Conservation (phyloP, 768 basidiomycete species). For the Tephrocybe sp. region DNA sequence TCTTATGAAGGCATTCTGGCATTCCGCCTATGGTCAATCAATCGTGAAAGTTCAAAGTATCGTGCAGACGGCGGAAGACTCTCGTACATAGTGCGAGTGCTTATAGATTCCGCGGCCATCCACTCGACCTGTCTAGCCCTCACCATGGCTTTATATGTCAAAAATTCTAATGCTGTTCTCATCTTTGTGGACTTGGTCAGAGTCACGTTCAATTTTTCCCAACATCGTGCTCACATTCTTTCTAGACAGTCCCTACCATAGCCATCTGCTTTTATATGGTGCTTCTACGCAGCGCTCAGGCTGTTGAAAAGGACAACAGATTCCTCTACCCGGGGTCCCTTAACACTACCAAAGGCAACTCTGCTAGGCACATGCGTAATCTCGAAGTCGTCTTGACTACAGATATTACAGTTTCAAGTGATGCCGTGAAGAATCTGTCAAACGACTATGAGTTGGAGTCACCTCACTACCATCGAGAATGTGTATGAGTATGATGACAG, state of each 20-base stretch:
- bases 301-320: too few species aligned
- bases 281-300: background rate
- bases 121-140: background rate
- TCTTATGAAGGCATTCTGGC: background rate
- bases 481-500: too few species aligned
- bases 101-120: background rate
- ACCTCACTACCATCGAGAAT: too few species aligned
- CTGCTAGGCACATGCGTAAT: too few species aligned
- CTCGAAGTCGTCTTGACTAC: too few species aligned
- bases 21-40: background rate
- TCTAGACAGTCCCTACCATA: background rate
- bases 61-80: background rate
- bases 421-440: too few species aligned
- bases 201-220: background rate
- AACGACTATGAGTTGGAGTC: too few species aligned
- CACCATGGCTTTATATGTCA: background rate
- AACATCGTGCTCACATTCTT: background rate
- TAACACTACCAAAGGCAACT: too few species aligned
- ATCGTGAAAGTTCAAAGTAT: background rate
- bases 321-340: too few species aligned
- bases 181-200: background rate
- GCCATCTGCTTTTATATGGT: slow-evolving; percentile 3
- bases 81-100: background rate
- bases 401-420: too few species aligned
- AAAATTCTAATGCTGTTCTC: background rate